A percentile compares a stretch with the other conserved stretches of the same genome.
phyloP scores from a whole-genome alignment of 257 asterid genomes.

The Scutellaria galericulata region DNA sequence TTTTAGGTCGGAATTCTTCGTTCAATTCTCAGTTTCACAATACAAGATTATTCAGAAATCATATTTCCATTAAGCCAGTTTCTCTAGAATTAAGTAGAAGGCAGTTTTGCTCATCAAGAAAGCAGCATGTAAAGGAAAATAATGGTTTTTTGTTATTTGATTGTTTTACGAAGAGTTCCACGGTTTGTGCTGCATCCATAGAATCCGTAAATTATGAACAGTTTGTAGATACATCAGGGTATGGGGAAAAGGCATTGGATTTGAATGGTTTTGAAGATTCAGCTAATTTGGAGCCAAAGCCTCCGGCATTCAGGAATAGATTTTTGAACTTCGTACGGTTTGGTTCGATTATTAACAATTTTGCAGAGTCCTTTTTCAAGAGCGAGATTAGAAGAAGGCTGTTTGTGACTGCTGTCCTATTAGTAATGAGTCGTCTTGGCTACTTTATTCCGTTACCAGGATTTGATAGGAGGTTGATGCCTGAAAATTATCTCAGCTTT shows the following conservation, averaged over 20 bases:
- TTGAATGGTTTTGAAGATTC: slow-evolving; percentile 31
- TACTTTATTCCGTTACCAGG: slow-evolving; percentile 96
- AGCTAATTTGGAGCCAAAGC: slow-evolving; percentile 40
- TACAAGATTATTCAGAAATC: no score
- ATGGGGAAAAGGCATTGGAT: slow-evolving; percentile 34
- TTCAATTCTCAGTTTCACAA: no score
- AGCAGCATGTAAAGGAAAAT: slow-evolving; percentile 33
- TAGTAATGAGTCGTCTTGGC: slow-evolving; percentile 84
- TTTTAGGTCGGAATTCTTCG: no score
- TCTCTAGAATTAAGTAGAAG: slow-evolving; percentile 24
- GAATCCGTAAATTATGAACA: slow-evolving; percentile 56
- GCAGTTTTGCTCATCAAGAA: slow-evolving; percentile 36
- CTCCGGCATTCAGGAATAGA: slow-evolving; percentile 66
- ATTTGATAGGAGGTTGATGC: slow-evolving; percentile 90
- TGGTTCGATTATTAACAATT: slow-evolving; percentile 76
- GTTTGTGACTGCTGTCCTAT: slow-evolving; percentile 78
- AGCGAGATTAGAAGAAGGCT: slow-evolving; percentile 96
- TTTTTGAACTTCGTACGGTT: slow-evolving; percentile 66
- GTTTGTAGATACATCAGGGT: slow-evolving; percentile 42
- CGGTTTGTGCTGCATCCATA: slow-evolving; percentile 54
- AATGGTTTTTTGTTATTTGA: slow-evolving; percentile 31
- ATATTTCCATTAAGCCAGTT: no score
- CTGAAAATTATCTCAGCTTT: slow-evolving; percentile 86
- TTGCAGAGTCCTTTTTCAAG: slow-evolving; percentile 91
- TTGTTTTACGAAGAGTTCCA: slow-evolving; percentile 33